Evolutionary conservation across 257 asterid species (phyloP), one percentile per base, ranked within the genome.

Genomic region (Nicotiana knightiana): DNA sequence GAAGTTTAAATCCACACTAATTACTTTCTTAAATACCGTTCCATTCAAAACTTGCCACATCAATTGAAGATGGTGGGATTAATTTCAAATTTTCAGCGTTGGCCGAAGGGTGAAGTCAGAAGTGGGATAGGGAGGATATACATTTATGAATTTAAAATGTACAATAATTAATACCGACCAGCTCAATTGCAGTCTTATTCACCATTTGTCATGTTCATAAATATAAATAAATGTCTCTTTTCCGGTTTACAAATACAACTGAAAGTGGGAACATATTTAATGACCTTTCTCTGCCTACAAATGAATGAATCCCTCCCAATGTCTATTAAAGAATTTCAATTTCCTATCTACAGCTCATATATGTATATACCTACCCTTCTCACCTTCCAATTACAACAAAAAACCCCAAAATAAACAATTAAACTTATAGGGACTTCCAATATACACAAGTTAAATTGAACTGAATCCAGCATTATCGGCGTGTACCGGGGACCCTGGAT

Each of bases 291-390:
- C 77, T 43, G 35, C 21, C 77, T 70, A 43, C 35, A 89, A 89
- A 88, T 88, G 89, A 93, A 88, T 83, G 84, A 88, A 85, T 85
- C 64, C 35, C 16, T 84, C 83, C 58, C 82, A 82, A 86, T 86
- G 86, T 87, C 91, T 89, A 87, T 85, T 15, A 91, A 92, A 88
- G 94, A 93, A 92, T 92, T 73, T 83, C 81, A 70, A 70, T 35
- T 62, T 77, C 85, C 65, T 82, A 80, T 81, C 59, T 43, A 70
- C 55, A 70, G 11, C 59, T 70, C 77, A 89, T 89, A 79, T 84
- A 88, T 84, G 84, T 24, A 83, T 46, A 39, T 78, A 83, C 86
- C 88, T 90, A 88, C 88, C 87, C 88, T 80, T 28, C 57, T 85
- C 71, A 26, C 53, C 85, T 28, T 63, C 80, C 39, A 33, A 81